Evolutionary conservation across 495 filamentous ascomycete species (phyloP), one percentile per base, ranked within the genome.

Genomic region (Viridothelium virens): DNA sequence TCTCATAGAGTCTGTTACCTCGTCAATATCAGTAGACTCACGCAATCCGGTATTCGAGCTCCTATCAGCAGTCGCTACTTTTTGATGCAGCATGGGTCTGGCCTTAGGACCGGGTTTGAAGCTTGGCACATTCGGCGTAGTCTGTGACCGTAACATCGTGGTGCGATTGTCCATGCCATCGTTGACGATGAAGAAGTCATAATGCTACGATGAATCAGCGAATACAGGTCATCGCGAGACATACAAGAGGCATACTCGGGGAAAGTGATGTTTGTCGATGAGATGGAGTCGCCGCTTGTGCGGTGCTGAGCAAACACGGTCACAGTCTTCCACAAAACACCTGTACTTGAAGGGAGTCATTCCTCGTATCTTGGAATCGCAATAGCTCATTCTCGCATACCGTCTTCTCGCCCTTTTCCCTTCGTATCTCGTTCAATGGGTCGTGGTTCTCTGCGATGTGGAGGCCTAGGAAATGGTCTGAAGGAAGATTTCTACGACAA

Each of bases 381-480:
- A n/a, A 34, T 31, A 62, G 50, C 34, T 5, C 25, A 9, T 34
- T 18, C 2, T 34, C n/a, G 78, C 87, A 74, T 80, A 95, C 91
- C 2, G 88, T 96, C 68, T 91, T 93, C 74, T 96, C 93, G 37
- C 91, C 93, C 53, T 84, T 82, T 56, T 90, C 91, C 69, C 84
- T 82, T 66, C 79, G 83, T n/a, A 89, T 83, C 44, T 83, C 86
- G 46, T 79, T 80, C 56, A 97, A 79, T 1, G 89, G 81, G 78
- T 98, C 92, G 78, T 98, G 94, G 67, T 89, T 91, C 76, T 98
- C 94, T 68, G 89, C 85, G 67, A 97, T 96, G 76, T 98, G 94
- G 2, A 98, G 72, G 69, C 83, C 80, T 65, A 98, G 78, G 63
- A 94, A 87, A 66, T 84, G 83, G 5, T 70, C 69, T 10, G 75